Evolutionary conservation across 495 filamentous ascomycete species (phyloP).

Genomic region (Tetracladium setigerum): DNA sequence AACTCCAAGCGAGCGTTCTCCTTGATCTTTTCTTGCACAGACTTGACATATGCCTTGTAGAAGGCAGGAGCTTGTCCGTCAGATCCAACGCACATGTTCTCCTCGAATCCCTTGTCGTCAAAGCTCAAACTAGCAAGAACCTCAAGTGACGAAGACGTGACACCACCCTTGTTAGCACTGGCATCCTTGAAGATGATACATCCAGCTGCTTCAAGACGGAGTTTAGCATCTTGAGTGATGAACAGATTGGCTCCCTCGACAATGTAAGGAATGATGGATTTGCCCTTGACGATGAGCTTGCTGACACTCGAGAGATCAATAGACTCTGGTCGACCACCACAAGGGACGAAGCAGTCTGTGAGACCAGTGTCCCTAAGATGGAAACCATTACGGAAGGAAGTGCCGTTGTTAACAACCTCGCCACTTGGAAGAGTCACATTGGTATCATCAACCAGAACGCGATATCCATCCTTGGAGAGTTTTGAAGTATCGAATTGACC

Average conservation of each 20-base stretch:
- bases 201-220: conserved; percentile 87
- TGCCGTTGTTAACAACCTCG: conserved; percentile 84
- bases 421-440: conserved; percentile 80
- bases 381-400: conserved; percentile 92
- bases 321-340: conserved; percentile 92
- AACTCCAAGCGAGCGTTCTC: conserved; percentile 89
- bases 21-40: conserved; percentile 83
- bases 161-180: conserved; percentile 96
- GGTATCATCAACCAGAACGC: conserved; percentile 86
- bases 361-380: conserved; percentile 70
- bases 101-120: conserved; percentile 76
- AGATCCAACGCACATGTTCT: conserved; percentile 84
- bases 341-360: conserved; percentile 90
- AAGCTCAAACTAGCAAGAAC: conserved; percentile 92
- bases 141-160: conserved; percentile 96
- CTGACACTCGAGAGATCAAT: conserved; percentile 83
- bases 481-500: conserved; percentile 78
- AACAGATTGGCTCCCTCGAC: conserved; percentile 98
- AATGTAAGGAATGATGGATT: conserved; percentile 81
- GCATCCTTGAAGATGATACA: conserved; percentile 96
- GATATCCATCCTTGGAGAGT: conserved; percentile 80
- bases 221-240: conserved; percentile 97
- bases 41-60: conserved; percentile 86
- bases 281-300: conserved; percentile 80
- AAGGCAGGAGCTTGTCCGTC: conserved; percentile 78